Conservation (phyloP, 2,329 filamentous ascomycete species). For the Coleophoma eucalyptorum region DNA sequence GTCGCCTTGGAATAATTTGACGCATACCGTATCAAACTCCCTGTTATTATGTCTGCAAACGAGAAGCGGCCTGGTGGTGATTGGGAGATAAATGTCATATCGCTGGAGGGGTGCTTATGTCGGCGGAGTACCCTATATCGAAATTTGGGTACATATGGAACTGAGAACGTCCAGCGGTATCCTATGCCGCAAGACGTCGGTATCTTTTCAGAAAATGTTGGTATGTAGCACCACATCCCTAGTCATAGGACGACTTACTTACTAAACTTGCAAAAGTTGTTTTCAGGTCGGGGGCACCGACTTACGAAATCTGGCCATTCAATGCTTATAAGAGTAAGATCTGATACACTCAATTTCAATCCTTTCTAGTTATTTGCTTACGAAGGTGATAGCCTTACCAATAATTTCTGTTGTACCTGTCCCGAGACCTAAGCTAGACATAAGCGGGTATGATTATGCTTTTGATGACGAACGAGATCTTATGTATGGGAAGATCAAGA, state of each 20-base stretch:
- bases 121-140: constrained; percentile 70
- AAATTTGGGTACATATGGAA: constrained; percentile 59
- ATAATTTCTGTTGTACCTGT: constrained; percentile 73
- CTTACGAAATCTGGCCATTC: constrained; percentile 54
- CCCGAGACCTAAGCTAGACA: constrained; percentile 69
- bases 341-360: too few species aligned
- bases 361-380: too few species aligned
- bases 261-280: constrained; percentile 46
- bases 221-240: constrained; percentile 33
- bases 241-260: neutral
- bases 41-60: constrained; percentile 50
- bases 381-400: constrained; percentile 44
- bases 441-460: constrained; percentile 63
- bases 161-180: constrained; percentile 52
- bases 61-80: constrained; percentile 76
- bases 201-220: constrained; percentile 66
- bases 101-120: constrained; percentile 70
- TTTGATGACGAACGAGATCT: constrained; percentile 69
- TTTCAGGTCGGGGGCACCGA: constrained; percentile 63
- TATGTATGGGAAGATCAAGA: constrained; percentile 69
- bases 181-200: constrained; percentile 68
- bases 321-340: too few species aligned
- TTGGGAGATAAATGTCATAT: constrained; percentile 65
- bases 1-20: constrained; percentile 54
- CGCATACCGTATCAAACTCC: constrained; percentile 23